Evolutionary conservation across 495 filamentous ascomycete species (phyloP).

Genomic region (Lasiosphaeria miniovina): DNA sequence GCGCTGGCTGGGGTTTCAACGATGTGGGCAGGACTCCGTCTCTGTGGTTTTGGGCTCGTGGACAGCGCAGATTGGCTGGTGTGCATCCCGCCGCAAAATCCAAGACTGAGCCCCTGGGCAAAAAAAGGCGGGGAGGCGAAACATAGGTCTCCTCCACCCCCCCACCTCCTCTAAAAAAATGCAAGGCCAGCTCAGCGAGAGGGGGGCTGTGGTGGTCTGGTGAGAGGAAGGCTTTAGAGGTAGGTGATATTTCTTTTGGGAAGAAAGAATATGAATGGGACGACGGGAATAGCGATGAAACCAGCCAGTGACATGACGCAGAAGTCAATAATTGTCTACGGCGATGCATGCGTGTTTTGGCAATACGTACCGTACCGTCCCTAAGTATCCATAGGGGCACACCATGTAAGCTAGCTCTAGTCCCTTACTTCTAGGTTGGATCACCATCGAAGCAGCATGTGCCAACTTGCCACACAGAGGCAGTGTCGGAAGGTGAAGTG

Average conservation of each 20-base stretch:
- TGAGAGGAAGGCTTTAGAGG: conserved; percentile 5
- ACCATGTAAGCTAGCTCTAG: too few species aligned
- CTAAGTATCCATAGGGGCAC: too few species aligned
- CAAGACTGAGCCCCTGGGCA: conserved; percentile 21
- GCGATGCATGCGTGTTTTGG: conserved; percentile 21
- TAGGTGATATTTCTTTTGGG: too few species aligned
- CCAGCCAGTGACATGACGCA: neutral
- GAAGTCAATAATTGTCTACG: neutral
- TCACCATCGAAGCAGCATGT: too few species aligned
- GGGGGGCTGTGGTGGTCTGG: conserved; percentile 14
- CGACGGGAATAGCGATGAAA: neutral
- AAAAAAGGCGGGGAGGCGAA: conserved; percentile 23
- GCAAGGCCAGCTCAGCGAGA: conserved; percentile 37
- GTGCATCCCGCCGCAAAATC: conserved; percentile 13
- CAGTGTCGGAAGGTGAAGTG: too few species aligned
- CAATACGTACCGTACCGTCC: neutral
- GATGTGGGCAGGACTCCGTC: conserved; percentile 22
- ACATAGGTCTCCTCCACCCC: too few species aligned
- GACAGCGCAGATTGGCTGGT: conserved; percentile 29
- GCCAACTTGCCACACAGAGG: too few species aligned
- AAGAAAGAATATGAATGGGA: too few species aligned
- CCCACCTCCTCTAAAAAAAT: conserved; percentile 15
- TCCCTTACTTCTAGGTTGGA: too few species aligned
- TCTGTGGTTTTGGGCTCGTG: conserved; percentile 31
- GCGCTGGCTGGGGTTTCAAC: conserved; percentile 8